A percentile compares a stretch with the other conserved stretches of the same genome.
phyloP scores from a whole-genome alignment of 805 yeast genomes.

The Lachancea mirantina region DNA sequence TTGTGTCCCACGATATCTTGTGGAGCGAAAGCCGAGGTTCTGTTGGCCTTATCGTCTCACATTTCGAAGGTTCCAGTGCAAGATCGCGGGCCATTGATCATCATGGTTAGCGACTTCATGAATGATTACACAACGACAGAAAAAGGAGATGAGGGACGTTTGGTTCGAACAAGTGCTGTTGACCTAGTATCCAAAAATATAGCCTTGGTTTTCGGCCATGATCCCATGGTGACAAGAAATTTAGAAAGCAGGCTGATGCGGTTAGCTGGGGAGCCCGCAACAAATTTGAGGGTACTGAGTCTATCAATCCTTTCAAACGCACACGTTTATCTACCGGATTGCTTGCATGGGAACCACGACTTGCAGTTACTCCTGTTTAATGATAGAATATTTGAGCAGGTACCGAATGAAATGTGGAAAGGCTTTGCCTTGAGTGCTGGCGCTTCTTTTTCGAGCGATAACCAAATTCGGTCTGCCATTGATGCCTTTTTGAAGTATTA shows the following conservation, averaged over 20 bases:
- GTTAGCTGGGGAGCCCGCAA: conserved; percentile 58
- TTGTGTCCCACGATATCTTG: conserved; percentile 5
- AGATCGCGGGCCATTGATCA: conserved; percentile 1
- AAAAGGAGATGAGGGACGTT: conserved; percentile 90
- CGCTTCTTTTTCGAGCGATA: conserved; percentile 44
- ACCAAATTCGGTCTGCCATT: conserved; percentile 38
- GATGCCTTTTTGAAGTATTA: conserved; percentile 32
- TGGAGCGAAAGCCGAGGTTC: conserved; percentile 12
- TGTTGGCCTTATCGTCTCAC: conserved; percentile 25
- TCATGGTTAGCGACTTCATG: conserved; percentile 33
- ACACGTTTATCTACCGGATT: conserved; percentile 2
- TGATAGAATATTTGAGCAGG: conserved; percentile 8
- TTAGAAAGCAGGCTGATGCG: conserved; percentile 40
- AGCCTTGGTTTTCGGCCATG: conserved; percentile 1
- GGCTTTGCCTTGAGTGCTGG: conserved; percentile 53
- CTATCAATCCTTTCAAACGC: conserved; percentile 14
- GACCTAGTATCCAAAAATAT: conserved; percentile 32
- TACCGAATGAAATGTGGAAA: conserved; percentile 41
- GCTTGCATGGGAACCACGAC: conserved; percentile 21
- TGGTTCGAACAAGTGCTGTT: conserved; percentile 51
- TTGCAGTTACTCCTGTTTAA: conserved; percentile 22
- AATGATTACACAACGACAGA: conserved; percentile 73
- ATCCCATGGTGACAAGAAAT: conserved; percentile 7
- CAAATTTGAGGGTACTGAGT: conserved; percentile 38
- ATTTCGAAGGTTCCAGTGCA: too few species aligned